Evolutionary conservation across 192 early-diverging fungal genomes (phyloP).

Genomic region (Coemansia asiatica): DNA sequence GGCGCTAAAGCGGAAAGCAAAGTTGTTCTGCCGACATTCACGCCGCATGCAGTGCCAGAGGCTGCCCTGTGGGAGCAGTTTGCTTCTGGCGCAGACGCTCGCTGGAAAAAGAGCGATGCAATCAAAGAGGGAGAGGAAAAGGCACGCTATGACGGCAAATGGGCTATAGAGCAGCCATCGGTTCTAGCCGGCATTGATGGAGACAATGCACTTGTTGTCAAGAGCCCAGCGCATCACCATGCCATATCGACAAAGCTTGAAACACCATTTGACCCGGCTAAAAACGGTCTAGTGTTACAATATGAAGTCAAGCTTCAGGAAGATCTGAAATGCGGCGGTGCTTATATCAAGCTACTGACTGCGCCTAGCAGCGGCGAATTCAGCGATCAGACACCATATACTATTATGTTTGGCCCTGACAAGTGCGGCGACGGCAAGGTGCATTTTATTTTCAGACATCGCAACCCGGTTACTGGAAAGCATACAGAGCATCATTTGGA

Average conservation of each 20-base stretch:
- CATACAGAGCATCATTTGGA: constrained; percentile 86
- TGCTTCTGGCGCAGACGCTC: constrained; percentile 10
- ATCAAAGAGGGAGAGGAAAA: constrained; percentile 32
- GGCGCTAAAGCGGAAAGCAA: constrained; percentile 2
- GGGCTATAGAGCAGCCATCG: constrained; percentile 73
- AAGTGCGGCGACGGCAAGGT: constrained; percentile 92
- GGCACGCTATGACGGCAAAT: constrained; percentile 68
- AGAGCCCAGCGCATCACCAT: constrained; percentile 79
- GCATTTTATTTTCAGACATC: constrained; percentile 91
- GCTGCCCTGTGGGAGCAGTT: constrained; percentile 55
- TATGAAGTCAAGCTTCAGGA: constrained; percentile 85
- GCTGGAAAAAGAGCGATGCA: constrained; percentile 41
- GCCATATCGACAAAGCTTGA: constrained; percentile 79
- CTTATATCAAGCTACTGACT: constrained; percentile 88
- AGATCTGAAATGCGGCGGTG: constrained; percentile 78
- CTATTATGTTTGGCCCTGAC: constrained; percentile 93
- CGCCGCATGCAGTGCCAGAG: constrained; percentile 27
- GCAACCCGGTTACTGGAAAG: constrained; percentile 77
- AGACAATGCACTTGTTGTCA: constrained; percentile 79
- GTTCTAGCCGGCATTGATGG: constrained; percentile 61
- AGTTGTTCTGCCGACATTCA: constrained; percentile 25
- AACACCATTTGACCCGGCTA: constrained; percentile 69
- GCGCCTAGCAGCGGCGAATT: constrained; percentile 56
- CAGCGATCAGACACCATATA: constrained; percentile 83
- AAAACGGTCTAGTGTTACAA: constrained; percentile 77